Percentiles rank a stretch among this genome's conserved stretches.
Evolutionary conservation across 352 stramenopile species (phyloP).

Genomic region (Lagenidium giganteum): DNA sequence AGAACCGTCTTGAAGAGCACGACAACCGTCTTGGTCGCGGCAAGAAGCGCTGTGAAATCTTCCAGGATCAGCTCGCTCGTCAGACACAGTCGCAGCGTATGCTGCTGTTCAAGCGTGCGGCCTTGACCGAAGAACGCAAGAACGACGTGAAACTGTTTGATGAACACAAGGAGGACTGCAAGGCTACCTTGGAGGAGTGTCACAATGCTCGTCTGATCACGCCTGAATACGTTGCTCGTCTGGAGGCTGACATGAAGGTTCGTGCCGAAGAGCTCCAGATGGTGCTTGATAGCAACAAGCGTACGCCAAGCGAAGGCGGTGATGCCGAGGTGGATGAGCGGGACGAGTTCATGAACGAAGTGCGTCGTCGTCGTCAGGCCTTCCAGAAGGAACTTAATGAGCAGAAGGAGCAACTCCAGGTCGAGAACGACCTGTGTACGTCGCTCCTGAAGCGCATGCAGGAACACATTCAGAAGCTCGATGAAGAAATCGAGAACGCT

Average conservation of each 20-base stretch:
- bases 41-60: constrained; percentile 84
- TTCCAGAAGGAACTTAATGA: constrained; percentile 86
- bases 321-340: constrained; percentile 72
- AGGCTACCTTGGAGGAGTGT: constrained; percentile 66
- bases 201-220: constrained; percentile 70
- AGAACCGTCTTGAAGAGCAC: constrained; percentile 64
- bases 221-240: constrained; percentile 77
- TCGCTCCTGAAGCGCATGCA: constrained; percentile 79
- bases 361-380: constrained; percentile 61
- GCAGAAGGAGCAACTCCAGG: constrained; percentile 67
- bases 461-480: constrained; percentile 76
- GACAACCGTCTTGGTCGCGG: constrained; percentile 56
- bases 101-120: constrained; percentile 83
- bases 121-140: constrained; percentile 82
- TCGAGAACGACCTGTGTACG: constrained; percentile 73
- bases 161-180: constrained; percentile 83
- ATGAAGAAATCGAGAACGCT: constrained; percentile 73
- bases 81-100: constrained; percentile 83
- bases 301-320: constrained; percentile 66
- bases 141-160: constrained; percentile 72
- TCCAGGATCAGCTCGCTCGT: constrained; percentile 68
- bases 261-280: constrained; percentile 63
- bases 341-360: constrained; percentile 88
- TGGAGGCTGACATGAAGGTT: constrained; percentile 85
- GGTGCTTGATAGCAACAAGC: constrained; percentile 84